Base-by-base conservation (phyloP, 2,329 filamentous ascomycete genomes). In the Fusarium sulawesiense region DNA sequence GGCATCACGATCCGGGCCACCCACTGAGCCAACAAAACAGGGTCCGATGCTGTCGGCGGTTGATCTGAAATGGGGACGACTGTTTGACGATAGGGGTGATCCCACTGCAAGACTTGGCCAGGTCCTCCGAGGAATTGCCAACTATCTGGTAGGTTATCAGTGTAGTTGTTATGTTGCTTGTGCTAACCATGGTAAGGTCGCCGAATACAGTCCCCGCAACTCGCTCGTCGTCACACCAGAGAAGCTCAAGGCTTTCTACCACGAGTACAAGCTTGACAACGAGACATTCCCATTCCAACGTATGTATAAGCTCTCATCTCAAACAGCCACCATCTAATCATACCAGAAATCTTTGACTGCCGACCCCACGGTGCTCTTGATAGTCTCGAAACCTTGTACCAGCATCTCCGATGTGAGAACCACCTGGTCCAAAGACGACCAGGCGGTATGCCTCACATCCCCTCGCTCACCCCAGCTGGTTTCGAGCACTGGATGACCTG, bases 211-310 rank as follows among this genome's bases (percentile, higher is more conserved):
- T n/a, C 77, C 78, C 6, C 64, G 56, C 34, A 72, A 76, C 53
- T 78, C 76, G 3, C 55, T 95, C 18, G 92, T 96, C 44, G 85
- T 97, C 37, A 88, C 91, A 0, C 93, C 93, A 0, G 82, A 88
- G 7, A 96, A 96, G 80, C 87, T 97, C 83, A 85, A 88, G 16
- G 84, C 86, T 49, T 93, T 94, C 71, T 97, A 97, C 76, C 83
- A 87, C 18, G 86, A 88, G 56, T 91, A 91, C 61, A 85, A 85
- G 53, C 78, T 94, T 3, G 80, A 87, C 0, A 80, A 85, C 16
- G 93, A 97, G 74, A 82, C 85, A 4, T 91, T 93, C 76, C 89
- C 89, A 4, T 93, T 93, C 83, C 80, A 87, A 70, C 85, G 91
- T 91, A 80, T 79, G 85, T 65, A 14, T 10, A 44, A 13, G 5